Conservation (phyloP, 495 filamentous ascomycete genomes). For the Penicillium ucsense region DNA sequence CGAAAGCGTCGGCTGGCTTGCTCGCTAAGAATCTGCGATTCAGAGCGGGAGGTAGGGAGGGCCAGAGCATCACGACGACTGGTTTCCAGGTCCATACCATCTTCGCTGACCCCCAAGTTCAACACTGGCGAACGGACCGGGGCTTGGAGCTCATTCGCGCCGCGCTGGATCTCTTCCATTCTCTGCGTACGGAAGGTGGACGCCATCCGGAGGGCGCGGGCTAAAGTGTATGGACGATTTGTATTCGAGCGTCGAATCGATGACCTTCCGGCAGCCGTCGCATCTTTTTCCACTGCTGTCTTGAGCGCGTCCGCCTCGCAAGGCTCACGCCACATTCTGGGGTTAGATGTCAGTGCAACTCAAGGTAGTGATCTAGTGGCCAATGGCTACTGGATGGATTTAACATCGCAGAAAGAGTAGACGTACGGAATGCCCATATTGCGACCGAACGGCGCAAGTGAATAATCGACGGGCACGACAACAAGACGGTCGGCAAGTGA, state of each 20-base stretch:
- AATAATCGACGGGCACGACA: conserved; percentile 6
- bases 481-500: conserved; percentile 7
- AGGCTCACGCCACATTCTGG: conserved; percentile 51
- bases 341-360: conserved; percentile 6
- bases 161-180: conserved; percentile 36
- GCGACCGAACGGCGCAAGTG: conserved; percentile 2
- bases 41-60: conserved; percentile 2
- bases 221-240: conserved; percentile 26
- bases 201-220: conserved; percentile 24
- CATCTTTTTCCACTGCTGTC: conserved; percentile 46
- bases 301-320: conserved; percentile 39
- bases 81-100: conserved; percentile 25
- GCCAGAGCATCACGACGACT: conserved; percentile 22
- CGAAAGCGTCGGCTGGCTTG: conserved; percentile 23
- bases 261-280: conserved; percentile 56
- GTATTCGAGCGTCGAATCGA: conserved; percentile 54
- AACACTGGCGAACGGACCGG: conserved; percentile 23
- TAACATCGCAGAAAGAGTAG: conserved; percentile 6
- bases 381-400: conserved; percentile 14
- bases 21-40: conserved; percentile 21
- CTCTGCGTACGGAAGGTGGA: conserved; percentile 27
- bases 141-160: conserved; percentile 16
- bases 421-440: conserved; percentile 78
- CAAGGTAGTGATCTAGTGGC: conserved; percentile 18
- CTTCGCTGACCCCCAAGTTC: conserved; percentile 19